Conservation (phyloP, 768 basidiomycete genomes). For the Chalciporus chontae region DNA sequence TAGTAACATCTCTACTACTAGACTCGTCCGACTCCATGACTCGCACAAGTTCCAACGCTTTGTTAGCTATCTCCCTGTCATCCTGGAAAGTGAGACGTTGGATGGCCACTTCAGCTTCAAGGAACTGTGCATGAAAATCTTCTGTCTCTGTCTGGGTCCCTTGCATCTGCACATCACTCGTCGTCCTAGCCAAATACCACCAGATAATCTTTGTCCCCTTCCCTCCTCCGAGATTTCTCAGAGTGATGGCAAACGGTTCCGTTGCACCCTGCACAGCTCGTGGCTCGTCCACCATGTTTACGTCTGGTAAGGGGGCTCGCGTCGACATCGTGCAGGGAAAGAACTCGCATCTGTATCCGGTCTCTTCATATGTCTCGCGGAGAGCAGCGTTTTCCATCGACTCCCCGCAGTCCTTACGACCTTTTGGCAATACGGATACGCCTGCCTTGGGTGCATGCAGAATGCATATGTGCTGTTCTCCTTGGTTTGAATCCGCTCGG, state of each 20-base stretch:
- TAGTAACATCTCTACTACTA: too few species aligned
- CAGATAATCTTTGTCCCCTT: conserved; percentile 44
- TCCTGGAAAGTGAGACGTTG: conserved; percentile 35
- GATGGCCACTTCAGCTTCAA: conserved; percentile 35
- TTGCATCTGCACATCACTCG: conserved; percentile 32
- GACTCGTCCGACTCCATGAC: background rate
- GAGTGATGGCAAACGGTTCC: conserved; percentile 37
- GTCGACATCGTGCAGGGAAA: conserved; percentile 50
- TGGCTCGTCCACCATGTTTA: conserved; percentile 31
- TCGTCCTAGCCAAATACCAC: conserved; percentile 45
- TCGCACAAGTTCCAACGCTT: conserved; percentile 37
- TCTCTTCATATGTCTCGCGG: conserved; percentile 66
- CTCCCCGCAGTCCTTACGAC: conserved; percentile 58
- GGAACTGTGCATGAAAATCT: conserved; percentile 38
- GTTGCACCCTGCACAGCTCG: conserved; percentile 15
- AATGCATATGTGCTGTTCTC: conserved; percentile 15
- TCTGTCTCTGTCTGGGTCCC: conserved; percentile 46
- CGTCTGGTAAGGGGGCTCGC: conserved; percentile 48
- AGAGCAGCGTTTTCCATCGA: conserved; percentile 47
- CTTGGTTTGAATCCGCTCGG: background rate
- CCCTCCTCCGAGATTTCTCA: conserved; percentile 22
- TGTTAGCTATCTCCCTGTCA: conserved; percentile 37
- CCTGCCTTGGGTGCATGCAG: conserved; percentile 9
- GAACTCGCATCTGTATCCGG: conserved; percentile 52
- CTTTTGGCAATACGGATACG: conserved; percentile 51